Evolutionary conservation across 768 basidiomycete genomes (phyloP).

Genomic region (Suillus placidus): DNA sequence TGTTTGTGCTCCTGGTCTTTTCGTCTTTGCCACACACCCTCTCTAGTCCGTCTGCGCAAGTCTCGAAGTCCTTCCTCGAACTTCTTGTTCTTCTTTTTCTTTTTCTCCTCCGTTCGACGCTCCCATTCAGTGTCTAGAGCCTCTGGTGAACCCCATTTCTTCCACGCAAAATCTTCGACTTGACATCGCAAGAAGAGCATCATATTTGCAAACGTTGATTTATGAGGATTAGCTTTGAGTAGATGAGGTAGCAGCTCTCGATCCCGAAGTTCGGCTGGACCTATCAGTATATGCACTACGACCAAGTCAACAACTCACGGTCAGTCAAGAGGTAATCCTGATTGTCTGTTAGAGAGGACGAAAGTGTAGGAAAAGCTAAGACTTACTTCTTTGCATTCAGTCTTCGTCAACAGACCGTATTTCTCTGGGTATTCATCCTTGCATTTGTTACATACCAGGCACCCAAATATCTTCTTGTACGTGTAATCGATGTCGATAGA

Average conservation of each 20-base stretch:
- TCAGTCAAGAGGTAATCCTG: constrained; percentile 96
- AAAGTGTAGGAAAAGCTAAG: neutral
- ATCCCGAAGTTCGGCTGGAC: constrained; percentile 88
- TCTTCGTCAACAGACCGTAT: constrained; percentile 95
- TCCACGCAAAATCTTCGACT: constrained; percentile 95
- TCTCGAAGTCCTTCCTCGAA: constrained; percentile 91
- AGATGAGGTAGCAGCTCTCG: constrained; percentile 91
- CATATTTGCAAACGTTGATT: constrained; percentile 97
- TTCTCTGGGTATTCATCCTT: constrained; percentile 89
- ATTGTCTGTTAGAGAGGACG: constrained; percentile 8
- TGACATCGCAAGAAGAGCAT: constrained; percentile 95
- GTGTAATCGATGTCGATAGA: constrained; percentile 88
- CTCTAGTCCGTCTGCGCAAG: constrained; percentile 80
- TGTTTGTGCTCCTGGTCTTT: constrained; percentile 90
- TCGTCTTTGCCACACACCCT: constrained; percentile 86
- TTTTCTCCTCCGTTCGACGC: constrained; percentile 76
- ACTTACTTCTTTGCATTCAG: constrained; percentile 92
- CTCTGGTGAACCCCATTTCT: constrained; percentile 96
- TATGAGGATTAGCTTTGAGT: constrained; percentile 92
- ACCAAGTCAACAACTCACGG: constrained; percentile 48
- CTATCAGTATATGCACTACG: constrained; percentile 5
- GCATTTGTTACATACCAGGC: constrained; percentile 86
- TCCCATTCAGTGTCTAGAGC: constrained; percentile 89
- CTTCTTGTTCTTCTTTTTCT: constrained; percentile 89
- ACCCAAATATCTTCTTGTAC: constrained; percentile 80